Percentiles rank a stretch among this genome's conserved stretches.
Evolutionary conservation across 768 basidiomycete genomes (phyloP).

Genomic region (Hygrophorus pudorinus): DNA sequence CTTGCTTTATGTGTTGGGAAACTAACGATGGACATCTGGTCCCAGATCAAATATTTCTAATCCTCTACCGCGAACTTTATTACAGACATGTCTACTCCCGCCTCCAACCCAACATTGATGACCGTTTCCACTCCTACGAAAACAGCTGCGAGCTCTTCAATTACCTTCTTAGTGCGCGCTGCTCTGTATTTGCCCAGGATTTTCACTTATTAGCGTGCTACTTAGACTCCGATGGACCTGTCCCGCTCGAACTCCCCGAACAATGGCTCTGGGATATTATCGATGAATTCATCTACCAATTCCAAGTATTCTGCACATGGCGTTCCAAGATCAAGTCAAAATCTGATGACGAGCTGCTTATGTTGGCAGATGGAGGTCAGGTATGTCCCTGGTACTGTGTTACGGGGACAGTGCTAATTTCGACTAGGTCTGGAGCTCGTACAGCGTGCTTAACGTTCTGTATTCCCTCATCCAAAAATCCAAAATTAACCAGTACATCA

Average conservation of each 20-base stretch:
- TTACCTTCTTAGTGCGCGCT: conserved; percentile 76
- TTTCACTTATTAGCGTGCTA: not conserved
- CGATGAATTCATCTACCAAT: conserved; percentile 97
- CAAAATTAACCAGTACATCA: conserved; percentile 86
- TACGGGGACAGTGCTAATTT: conserved; percentile 4
- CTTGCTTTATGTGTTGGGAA: not conserved
- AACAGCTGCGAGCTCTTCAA: conserved; percentile 99
- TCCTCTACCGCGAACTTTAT: conserved; percentile 93
- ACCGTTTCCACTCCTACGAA: conserved; percentile 95
- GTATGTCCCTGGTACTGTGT: conserved; percentile 26
- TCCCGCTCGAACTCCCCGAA: conserved; percentile 86
- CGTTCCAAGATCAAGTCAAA: conserved; percentile 76
- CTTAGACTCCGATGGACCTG: conserved; percentile 87
- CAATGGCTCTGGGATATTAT: conserved; percentile 99
- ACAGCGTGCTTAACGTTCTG: conserved; percentile 95
- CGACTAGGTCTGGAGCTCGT: conserved; percentile 89
- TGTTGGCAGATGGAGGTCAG: conserved; percentile 67
- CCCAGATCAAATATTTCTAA: conserved; percentile 87
- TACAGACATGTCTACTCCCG: conserved; percentile 95
- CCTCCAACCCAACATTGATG: conserved; percentile 90
- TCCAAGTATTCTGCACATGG: conserved; percentile 93
- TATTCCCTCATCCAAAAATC: conserved; percentile 99
- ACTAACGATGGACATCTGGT: not conserved
- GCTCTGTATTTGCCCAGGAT: not conserved
- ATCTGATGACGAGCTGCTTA: conserved; percentile 77